Evolutionary conservation across 345 rosid genomes (phyloP).

Genomic region (Trapa bicornis): DNA sequence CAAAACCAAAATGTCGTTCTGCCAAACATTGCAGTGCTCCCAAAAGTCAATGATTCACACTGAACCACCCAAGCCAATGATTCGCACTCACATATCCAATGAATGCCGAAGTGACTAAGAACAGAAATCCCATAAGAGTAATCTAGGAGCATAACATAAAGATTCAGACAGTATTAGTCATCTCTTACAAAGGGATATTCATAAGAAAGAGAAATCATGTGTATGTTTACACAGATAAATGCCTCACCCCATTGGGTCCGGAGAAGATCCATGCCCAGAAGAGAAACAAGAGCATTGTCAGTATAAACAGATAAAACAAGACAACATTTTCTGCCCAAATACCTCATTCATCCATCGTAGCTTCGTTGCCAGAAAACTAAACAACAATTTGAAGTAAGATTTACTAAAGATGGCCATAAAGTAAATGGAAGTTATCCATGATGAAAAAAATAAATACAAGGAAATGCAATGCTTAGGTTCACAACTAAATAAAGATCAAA

Average conservation of each 20-base stretch:
- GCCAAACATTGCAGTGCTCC: slow-evolving; percentile 95
- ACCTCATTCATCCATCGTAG: background rate
- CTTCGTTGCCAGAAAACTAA: background rate
- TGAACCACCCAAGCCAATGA: slow-evolving; percentile 14
- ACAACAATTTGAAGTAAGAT: background rate
- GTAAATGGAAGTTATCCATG: background rate
- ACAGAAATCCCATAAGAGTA: slow-evolving; percentile 90
- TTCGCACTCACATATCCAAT: slow-evolving; percentile 72
- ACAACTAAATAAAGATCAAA: background rate
- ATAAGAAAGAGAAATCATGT: background rate
- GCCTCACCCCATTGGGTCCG: slow-evolving; percentile 87
- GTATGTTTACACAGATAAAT: slow-evolving; percentile 1
- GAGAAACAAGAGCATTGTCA: slow-evolving; percentile 6
- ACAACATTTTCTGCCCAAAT: background rate
- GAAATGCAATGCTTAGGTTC: background rate
- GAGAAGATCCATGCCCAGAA: slow-evolving; percentile 8
- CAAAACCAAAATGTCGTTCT: slow-evolving; percentile 83
- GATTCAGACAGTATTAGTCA: slow-evolving; percentile 9
- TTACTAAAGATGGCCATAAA: background rate
- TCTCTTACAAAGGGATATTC: background rate
- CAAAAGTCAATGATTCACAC: slow-evolving; percentile 82
- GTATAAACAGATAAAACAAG: background rate
- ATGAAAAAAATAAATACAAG: background rate
- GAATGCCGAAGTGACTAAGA: slow-evolving; percentile 68
- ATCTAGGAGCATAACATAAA: slow-evolving; percentile 33